phyloP scores from a whole-genome alignment of 306 rosid genomes.

The Prunus fruticosa region DNA sequence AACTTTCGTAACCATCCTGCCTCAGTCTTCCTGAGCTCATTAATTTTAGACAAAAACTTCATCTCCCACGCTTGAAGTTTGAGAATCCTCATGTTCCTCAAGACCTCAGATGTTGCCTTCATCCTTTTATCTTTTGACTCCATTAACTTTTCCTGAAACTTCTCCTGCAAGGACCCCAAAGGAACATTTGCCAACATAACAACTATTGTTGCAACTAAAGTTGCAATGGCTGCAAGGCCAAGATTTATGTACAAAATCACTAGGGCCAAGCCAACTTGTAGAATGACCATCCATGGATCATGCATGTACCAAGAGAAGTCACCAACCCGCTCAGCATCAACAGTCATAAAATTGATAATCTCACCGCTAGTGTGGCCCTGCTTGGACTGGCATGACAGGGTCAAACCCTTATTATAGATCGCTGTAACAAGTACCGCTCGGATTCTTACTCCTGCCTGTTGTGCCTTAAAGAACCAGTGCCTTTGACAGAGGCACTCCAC shows the following conservation, averaged over 20 bases:
- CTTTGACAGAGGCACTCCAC: conserved; percentile 61
- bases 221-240: conserved; percentile 71
- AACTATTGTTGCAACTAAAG: conserved; percentile 59
- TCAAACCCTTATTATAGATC: conserved; percentile 67
- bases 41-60: conserved; percentile 72
- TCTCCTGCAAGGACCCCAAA: conserved; percentile 58
- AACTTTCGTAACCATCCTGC: conserved; percentile 60
- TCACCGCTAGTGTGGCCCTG: conserved; percentile 61
- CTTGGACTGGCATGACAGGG: conserved; percentile 60
- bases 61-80: conserved; percentile 94
- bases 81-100: conserved; percentile 81
- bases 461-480: conserved; percentile 62
- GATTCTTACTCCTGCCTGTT: conserved; percentile 58
- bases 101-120: conserved; percentile 75
- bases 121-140: conserved; percentile 77
- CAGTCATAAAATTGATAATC: conserved; percentile 75
- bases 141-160: conserved; percentile 76
- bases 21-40: conserved; percentile 55
- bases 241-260: conserved; percentile 62
- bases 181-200: conserved; percentile 74
- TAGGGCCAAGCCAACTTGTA: conserved; percentile 69
- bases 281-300: conserved; percentile 56
- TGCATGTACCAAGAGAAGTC: conserved; percentile 69
- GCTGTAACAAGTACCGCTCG: conserved; percentile 53
- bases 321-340: conserved; percentile 79